Evolutionary conservation across 345 rosid species (phyloP), one percentile per base, ranked within the genome.

Genomic region (Pugionium dolabratum): DNA sequence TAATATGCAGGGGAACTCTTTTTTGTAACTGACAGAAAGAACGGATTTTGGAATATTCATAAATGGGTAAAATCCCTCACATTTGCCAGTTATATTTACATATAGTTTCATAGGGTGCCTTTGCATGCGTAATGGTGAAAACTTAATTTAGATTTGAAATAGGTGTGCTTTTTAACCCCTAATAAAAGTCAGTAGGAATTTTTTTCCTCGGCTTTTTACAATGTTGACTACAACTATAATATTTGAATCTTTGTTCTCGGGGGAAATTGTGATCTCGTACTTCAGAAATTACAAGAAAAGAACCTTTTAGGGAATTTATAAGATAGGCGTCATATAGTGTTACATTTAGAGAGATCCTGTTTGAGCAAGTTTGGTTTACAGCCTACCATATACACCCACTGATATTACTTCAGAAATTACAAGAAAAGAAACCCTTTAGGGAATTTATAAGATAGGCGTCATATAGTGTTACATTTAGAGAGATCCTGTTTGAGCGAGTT

Each of bases 21-120:
- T 75, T 93, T 93, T 63, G 75, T 86, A 58, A 83, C 86, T 9
- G 97, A 93, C 77, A 80, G 91, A 70, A 67, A 81, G 64, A 83
- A 66, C 55, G 95, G 99, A 76, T 93, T 85, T 76, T 93, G 99
- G 99, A 93, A 93, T 76, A 79, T 90, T 67, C 79, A 88, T 77
- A 90, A 88, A 80, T 93, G 97, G 99, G 99, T 90, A 77, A 79
- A 37, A 64, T 64, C 59, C 59, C 57, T 29, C 50, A 30, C 29
- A 28, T 28, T 37, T 45, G 9, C 67, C 34, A 57, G 6, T 36
- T 44, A 11, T 59, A 44, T 43, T 36, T 51, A 28, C 70, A 58
- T 58, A 31, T 34, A 49, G 54, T 59, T 44, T 43, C 4, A 25
- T 44, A 30, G 43, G n/a, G 30, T 25, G 74, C 54, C 8, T 54